Conservation (phyloP, 129 eudicot species). For the Mikania micrantha region DNA sequence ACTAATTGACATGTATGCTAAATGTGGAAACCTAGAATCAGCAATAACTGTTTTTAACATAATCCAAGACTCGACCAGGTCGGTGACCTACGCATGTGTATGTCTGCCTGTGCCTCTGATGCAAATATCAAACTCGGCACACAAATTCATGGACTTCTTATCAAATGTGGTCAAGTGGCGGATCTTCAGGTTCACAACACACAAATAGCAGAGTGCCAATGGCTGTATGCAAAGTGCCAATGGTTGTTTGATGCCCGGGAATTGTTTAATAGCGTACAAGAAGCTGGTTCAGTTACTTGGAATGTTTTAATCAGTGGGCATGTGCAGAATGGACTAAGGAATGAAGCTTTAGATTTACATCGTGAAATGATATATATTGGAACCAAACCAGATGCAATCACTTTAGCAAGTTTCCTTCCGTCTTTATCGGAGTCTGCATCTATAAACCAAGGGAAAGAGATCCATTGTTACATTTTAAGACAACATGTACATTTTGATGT, state of each 20-base stretch:
- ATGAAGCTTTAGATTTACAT: slow-evolving; percentile 43
- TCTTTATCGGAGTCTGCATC: no score
- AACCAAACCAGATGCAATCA: slow-evolving; percentile 55
- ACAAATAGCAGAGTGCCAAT: no score
- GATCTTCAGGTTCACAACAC: no score
- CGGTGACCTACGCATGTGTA: slow-evolving; percentile 57
- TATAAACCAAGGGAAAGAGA: no score
- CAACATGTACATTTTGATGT: slow-evolving; percentile 44
- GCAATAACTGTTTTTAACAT: slow-evolving; percentile 46
- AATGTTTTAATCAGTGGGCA: slow-evolving; percentile 81
- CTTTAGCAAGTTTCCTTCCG: slow-evolving; percentile 69
- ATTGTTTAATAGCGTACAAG: no score
- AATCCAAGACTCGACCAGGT: slow-evolving; percentile 47
- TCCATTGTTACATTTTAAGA: slow-evolving; percentile 53
- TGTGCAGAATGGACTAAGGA: slow-evolving; percentile 59
- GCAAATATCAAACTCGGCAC: no score
- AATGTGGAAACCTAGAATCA: slow-evolving; percentile 52
- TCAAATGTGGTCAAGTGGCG: no score
- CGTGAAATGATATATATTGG: slow-evolving; percentile 48
- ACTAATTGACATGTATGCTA: slow-evolving; percentile 63
- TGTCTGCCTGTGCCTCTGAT: slow-evolving; percentile 68
- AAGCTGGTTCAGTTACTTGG: no score
- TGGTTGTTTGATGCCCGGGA: no score
- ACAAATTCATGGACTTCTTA: no score
- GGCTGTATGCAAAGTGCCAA: no score